Conservation (phyloP, 257 asterid species). For the Fraxinus excelsior region DNA sequence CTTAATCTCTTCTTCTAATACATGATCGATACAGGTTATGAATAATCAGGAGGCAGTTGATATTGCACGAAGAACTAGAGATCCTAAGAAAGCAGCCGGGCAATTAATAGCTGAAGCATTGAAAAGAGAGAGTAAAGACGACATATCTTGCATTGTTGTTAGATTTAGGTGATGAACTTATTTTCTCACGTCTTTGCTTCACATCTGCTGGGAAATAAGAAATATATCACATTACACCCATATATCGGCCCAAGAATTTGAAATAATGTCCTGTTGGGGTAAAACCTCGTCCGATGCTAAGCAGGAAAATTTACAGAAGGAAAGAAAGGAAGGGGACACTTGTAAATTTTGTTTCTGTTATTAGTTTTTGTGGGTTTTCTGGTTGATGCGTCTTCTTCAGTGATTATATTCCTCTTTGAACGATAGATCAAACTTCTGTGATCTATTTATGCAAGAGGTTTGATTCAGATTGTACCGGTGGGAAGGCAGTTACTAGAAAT, state of each 20-base stretch:
- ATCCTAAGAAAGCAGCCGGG: slow-evolving; percentile 89
- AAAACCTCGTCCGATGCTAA: background rate
- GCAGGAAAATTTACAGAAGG: background rate
- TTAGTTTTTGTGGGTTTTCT: background rate
- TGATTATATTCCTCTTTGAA: background rate
- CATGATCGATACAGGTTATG: slow-evolving; percentile 58
- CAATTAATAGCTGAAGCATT: slow-evolving; percentile 71
- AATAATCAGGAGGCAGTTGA: slow-evolving; percentile 93
- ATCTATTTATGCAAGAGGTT: background rate
- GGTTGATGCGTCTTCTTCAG: background rate
- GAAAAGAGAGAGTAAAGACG: slow-evolving; percentile 85
- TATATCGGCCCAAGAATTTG: background rate
- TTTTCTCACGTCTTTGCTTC: background rate
- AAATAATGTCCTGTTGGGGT: background rate
- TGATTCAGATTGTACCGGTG: background rate
- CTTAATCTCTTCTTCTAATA: background rate
- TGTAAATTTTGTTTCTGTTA: background rate
- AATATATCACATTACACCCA: background rate
- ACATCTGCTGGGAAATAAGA: background rate
- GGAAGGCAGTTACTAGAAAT: background rate
- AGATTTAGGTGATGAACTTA: slow-evolving; percentile 37
- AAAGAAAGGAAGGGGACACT: background rate
- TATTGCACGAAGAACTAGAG: slow-evolving; percentile 66
- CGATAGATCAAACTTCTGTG: background rate
- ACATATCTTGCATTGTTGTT: slow-evolving; percentile 84